Percentiles rank a stretch among this genome's conserved stretches.
These are phyloP conservation scores for Diversispora eburnea DNA, from an alignment of 192 early-diverging fungal species.

Conservation along the genomic window DNA sequence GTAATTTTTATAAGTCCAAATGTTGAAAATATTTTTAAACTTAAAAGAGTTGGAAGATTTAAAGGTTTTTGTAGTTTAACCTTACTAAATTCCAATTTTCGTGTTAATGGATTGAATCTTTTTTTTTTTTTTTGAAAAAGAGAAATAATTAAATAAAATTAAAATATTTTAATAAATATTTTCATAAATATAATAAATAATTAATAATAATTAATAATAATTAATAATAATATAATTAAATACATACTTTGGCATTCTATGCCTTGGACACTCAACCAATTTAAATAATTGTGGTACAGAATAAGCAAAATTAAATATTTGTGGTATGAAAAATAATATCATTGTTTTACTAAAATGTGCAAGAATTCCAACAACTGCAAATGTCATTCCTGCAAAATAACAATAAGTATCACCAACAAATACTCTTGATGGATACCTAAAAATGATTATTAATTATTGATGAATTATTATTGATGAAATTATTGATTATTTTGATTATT, in stretches of 20 bases:
- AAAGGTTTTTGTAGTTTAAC: constrained; percentile 9
- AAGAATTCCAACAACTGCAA: constrained; percentile 94
- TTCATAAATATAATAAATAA: background rate
- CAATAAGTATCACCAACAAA: constrained; percentile 97
- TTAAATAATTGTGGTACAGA: constrained; percentile 93
- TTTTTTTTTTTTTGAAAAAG: constrained; percentile 28
- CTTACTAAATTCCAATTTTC: constrained; percentile 22
- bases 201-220: no score
- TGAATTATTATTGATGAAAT: background rate
- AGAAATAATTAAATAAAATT: background rate
- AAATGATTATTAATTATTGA: background rate
- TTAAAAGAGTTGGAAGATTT: background rate
- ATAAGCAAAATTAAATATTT: constrained; percentile 96
- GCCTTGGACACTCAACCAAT: constrained; percentile 92
- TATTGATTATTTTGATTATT: no score
- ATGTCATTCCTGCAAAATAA: constrained; percentile 99
- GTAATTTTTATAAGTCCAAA: constrained; percentile 8
- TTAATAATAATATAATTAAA: constrained; percentile 21
- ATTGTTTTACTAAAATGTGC: constrained; percentile 93
- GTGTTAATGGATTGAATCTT: constrained; percentile 18
- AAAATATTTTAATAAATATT: constrained; percentile 32
- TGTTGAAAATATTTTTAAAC: constrained; percentile 27
- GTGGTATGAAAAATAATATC: constrained; percentile 90
- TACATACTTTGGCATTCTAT: constrained; percentile 80
- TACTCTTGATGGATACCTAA: constrained; percentile 79